phyloP scores from a whole-genome alignment of 306 rosid species.

The Cicer yamashitae region DNA sequence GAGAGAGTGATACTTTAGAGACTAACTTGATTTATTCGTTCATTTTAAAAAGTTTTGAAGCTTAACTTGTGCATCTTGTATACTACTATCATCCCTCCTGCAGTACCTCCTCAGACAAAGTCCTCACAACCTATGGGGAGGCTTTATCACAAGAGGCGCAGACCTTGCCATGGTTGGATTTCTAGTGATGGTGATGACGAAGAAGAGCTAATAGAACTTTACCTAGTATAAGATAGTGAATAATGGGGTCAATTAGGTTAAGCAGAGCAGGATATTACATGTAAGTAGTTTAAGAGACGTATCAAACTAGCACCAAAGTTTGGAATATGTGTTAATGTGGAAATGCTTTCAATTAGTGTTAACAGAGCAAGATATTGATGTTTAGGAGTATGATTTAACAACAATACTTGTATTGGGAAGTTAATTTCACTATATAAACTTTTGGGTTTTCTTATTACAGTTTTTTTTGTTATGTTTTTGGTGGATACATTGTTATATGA shows the following conservation, averaged over 20 bases:
- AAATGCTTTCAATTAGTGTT: too few relatives aligned
- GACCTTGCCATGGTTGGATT: conserved; percentile 53
- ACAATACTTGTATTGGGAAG: too few relatives aligned
- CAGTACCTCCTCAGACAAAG: conserved; percentile 1
- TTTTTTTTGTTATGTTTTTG: too few relatives aligned
- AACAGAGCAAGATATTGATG: too few relatives aligned
- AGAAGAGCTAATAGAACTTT: conserved; percentile 37
- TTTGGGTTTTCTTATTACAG: too few relatives aligned
- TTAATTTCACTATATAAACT: too few relatives aligned
- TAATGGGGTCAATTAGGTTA: conserved; percentile 22
- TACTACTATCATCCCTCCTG: conserved; percentile 25
- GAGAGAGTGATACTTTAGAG: too few relatives aligned
- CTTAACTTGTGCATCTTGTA: conserved; percentile 27
- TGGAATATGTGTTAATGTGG: background rate
- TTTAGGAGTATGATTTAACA: too few relatives aligned
- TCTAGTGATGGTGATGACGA: conserved; percentile 40
- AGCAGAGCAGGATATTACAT: background rate
- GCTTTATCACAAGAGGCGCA: conserved; percentile 32
- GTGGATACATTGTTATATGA: too few relatives aligned
- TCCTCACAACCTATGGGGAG: conserved; percentile 15
- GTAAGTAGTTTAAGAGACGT: conserved; percentile 4
- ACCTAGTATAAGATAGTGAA: conserved; percentile 7
- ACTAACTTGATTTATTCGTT: background rate
- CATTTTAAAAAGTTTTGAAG: conserved; percentile 15
- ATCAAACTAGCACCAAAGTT: conserved; percentile 1